phyloP scores from a whole-genome alignment of 2,329 filamentous ascomycete species.

The Achaetomium macrosporum region DNA sequence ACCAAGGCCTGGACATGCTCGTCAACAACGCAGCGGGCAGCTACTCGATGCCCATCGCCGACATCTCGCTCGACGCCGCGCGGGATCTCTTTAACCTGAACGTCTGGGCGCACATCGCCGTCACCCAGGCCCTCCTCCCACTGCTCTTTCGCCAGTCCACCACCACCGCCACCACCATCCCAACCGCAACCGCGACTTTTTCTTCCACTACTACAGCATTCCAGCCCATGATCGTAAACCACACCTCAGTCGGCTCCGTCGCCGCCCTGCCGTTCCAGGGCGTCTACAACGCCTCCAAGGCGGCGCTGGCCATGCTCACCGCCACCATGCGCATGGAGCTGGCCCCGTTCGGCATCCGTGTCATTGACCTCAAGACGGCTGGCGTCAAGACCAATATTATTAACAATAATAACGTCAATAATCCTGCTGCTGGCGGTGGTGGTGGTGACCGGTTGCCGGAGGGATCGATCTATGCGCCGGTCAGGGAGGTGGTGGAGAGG shows the following conservation, averaged over 20 bases:
- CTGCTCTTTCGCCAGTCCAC: slow-evolving; percentile 27
- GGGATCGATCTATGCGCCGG: slow-evolving; percentile 24
- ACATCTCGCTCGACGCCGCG: slow-evolving; percentile 29
- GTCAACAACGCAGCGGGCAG: slow-evolving; percentile 39
- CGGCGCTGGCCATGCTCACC: slow-evolving; percentile 35
- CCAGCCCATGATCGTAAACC: slow-evolving; percentile 34
- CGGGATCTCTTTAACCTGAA: slow-evolving; percentile 30
- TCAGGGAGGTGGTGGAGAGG: slow-evolving; percentile 20
- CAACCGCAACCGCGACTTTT: too few relatives aligned
- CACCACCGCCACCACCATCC: not conserved
- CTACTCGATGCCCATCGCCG: slow-evolving; percentile 30
- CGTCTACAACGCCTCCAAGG: slow-evolving; percentile 40
- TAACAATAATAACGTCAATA: slow-evolving; percentile 17
- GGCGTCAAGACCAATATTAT: slow-evolving; percentile 31
- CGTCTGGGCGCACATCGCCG: slow-evolving; percentile 34
- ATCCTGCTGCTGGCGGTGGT: not conserved
- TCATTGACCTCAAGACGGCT: slow-evolving; percentile 31
- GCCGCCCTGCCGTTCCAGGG: slow-evolving; percentile 32
- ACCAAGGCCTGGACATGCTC: slow-evolving; percentile 37
- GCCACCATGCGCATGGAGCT: slow-evolving; percentile 38
- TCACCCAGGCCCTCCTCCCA: slow-evolving; percentile 35
- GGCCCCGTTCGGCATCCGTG: slow-evolving; percentile 30
- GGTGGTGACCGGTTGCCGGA: slow-evolving; percentile 19
- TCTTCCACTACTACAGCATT: not conserved
- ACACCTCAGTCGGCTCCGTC: slow-evolving; percentile 32